These are phyloP conservation scores for Wallacemonas sp. DNA, from an alignment of 208 protist species.

Conservation along the genomic window DNA sequence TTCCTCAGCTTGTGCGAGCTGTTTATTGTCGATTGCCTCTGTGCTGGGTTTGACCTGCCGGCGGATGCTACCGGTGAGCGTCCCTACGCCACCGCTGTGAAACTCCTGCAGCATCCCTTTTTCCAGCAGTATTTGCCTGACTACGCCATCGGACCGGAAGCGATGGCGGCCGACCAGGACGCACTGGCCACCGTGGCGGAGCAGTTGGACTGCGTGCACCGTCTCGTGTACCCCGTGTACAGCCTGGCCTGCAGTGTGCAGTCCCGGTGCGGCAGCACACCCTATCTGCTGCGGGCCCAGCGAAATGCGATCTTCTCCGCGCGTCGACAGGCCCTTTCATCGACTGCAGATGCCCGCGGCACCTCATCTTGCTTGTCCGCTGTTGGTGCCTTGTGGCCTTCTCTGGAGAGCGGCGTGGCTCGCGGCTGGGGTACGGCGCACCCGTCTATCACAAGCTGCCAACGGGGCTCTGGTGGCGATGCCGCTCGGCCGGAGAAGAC, in stretches of 20 bases:
- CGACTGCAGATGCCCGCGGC: neutral
- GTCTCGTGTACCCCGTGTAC: slow-evolving; percentile 57
- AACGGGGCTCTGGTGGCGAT: neutral
- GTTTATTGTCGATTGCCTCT: slow-evolving; percentile 51
- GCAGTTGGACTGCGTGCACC: slow-evolving; percentile 52
- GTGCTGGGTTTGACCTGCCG: slow-evolving; percentile 10
- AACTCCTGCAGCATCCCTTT: slow-evolving; percentile 34
- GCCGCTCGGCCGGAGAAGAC: neutral
- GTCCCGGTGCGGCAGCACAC: slow-evolving; percentile 39
- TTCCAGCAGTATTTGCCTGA: slow-evolving; percentile 16
- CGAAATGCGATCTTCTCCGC: slow-evolving; percentile 67
- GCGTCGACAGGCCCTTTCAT: slow-evolving; percentile 25
- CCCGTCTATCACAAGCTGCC: slow-evolving; percentile 10
- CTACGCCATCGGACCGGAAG: slow-evolving; percentile 4
- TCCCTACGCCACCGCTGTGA: neutral
- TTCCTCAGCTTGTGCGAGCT: slow-evolving; percentile 22
- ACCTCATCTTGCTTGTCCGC: neutral
- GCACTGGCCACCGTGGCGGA: slow-evolving; percentile 24
- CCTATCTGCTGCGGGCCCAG: slow-evolving; percentile 46
- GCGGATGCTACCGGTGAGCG: slow-evolving; percentile 5
- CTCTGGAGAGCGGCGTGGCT: slow-evolving; percentile 19
- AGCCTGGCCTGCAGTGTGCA: slow-evolving; percentile 21
- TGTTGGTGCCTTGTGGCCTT: slow-evolving; percentile 33
- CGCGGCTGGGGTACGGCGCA: slow-evolving; percentile 25
- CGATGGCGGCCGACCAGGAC: slow-evolving; percentile 12